These are phyloP conservation scores for Penicillium sp. DNA, from an alignment of 2,329 filamentous ascomycete species.

Conservation along the genomic window DNA sequence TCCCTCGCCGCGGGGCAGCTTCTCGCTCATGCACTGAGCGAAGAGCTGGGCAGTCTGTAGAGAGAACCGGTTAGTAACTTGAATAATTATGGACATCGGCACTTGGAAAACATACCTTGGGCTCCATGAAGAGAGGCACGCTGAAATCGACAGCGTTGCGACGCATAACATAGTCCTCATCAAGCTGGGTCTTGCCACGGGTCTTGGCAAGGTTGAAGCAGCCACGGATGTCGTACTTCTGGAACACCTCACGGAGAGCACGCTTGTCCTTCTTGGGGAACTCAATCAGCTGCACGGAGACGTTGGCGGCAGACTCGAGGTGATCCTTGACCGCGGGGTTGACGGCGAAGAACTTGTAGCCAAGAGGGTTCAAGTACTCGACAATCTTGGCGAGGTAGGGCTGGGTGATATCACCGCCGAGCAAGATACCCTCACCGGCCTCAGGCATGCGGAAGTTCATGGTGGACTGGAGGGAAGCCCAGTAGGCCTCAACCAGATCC, in stretches of 20 bases:
- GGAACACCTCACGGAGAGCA: slow-evolving; percentile 87
- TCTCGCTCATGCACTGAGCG: slow-evolving; percentile 94
- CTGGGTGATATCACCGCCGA: slow-evolving; percentile 78
- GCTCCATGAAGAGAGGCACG: slow-evolving; percentile 97
- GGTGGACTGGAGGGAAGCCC: slow-evolving; percentile 89
- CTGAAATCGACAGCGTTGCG: slow-evolving; percentile 98
- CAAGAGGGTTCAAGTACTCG: slow-evolving; percentile 81
- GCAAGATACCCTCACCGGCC: slow-evolving; percentile 90
- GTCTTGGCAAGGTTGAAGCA: slow-evolving; percentile 91
- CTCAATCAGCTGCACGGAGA: slow-evolving; percentile 84
- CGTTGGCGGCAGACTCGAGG: slow-evolving; percentile 68
- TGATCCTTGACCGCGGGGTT: slow-evolving; percentile 77
- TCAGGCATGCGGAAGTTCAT: slow-evolving; percentile 99
- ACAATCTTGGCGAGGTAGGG: slow-evolving; percentile 74
- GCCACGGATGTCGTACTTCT: slow-evolving; percentile 94
- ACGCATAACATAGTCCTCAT: slow-evolving; percentile 98
- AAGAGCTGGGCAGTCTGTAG: slow-evolving; percentile 88
- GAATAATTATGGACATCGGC: neutral
- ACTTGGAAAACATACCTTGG: slow-evolving; percentile 66
- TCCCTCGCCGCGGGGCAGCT: slow-evolving; percentile 82
- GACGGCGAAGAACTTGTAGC: slow-evolving; percentile 92
- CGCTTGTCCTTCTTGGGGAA: slow-evolving; percentile 97
- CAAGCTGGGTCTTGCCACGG: slow-evolving; percentile 77
- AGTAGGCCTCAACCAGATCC: slow-evolving; percentile 94
- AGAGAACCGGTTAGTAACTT: slow-evolving; percentile 29